Evolutionary conservation across 345 rosid species (phyloP).

Genomic region (Kernera saxatilis): DNA sequence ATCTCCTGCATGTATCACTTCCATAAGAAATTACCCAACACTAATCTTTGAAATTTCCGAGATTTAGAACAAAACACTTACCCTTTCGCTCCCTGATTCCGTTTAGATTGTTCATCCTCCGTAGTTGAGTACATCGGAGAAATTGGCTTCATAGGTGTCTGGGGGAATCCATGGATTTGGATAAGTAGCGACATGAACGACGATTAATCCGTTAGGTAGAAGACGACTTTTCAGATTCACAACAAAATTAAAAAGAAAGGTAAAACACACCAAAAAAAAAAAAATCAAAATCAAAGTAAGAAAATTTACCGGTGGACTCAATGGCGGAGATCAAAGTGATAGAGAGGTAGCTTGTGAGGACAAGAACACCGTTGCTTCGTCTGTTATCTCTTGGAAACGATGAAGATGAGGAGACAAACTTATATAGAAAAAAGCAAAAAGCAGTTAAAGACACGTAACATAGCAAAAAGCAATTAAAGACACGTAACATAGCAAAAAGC

Average conservation of each 20-base stretch:
- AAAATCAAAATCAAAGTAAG: background rate
- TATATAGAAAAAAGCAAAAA: too few relatives aligned
- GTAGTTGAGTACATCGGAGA: slow-evolving; percentile 27
- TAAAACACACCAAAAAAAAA: background rate
- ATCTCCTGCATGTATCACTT: slow-evolving; percentile 23
- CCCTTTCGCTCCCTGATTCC: slow-evolving; percentile 24
- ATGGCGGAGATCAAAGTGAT: background rate
- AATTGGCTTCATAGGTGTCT: slow-evolving; percentile 41
- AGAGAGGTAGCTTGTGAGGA: slow-evolving; percentile 13
- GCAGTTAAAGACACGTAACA: too few relatives aligned
- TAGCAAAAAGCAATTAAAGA: too few relatives aligned
- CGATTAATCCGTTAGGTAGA: background rate
- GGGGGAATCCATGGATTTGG: slow-evolving; percentile 46
- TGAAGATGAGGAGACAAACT: slow-evolving; percentile 1
- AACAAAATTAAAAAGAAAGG: background rate
- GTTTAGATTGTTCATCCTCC: slow-evolving; percentile 8
- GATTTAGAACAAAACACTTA: slow-evolving; percentile 4
- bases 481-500: too few relatives aligned
- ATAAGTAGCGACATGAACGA: background rate
- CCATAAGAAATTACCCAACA: background rate
- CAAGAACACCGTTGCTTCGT: slow-evolving; percentile 17
- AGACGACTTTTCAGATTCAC: background rate
- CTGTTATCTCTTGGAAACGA: slow-evolving; percentile 19
- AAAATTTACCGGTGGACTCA: background rate
- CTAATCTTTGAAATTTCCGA: background rate